These are phyloP conservation scores for Evernia prunastri DNA, from an alignment of 495 filamentous ascomycete species.

Conservation along the genomic window DNA sequence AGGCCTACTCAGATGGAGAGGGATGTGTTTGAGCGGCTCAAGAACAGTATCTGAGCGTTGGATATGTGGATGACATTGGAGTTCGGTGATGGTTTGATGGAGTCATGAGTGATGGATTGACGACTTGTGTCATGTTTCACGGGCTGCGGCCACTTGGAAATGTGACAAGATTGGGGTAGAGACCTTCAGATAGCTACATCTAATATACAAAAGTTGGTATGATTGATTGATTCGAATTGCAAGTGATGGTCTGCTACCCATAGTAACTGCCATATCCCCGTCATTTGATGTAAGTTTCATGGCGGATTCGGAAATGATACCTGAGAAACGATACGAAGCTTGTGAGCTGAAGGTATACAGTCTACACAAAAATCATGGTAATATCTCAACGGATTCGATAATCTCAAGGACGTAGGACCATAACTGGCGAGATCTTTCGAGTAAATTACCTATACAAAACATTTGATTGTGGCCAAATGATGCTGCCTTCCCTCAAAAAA, in stretches of 20 bases:
- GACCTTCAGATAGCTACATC: neutral
- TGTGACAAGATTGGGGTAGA: neutral
- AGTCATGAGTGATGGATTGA: neutral
- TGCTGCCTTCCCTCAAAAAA: no score
- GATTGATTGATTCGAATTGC: neutral
- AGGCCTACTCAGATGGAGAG: slow-evolving; percentile 26
- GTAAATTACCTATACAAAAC: no score
- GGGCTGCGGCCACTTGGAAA: neutral
- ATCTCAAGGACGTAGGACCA: no score
- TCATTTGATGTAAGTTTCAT: no score
- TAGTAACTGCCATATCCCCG: neutral
- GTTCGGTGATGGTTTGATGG: no score
- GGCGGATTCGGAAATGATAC: no score
- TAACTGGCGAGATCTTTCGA: no score
- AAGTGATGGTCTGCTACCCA: neutral
- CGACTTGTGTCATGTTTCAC: neutral
- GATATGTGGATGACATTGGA: neutral
- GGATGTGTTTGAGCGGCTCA: slow-evolving; percentile 8
- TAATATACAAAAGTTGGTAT: neutral
- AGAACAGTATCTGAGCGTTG: neutral
- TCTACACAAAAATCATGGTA: no score
- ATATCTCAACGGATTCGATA: no score
- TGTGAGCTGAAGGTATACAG: no score
- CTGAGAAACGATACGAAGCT: no score
- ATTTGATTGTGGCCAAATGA: no score